Conservation (phyloP, 495 filamentous ascomycete genomes). For the Penicillium dipodomyicola region DNA sequence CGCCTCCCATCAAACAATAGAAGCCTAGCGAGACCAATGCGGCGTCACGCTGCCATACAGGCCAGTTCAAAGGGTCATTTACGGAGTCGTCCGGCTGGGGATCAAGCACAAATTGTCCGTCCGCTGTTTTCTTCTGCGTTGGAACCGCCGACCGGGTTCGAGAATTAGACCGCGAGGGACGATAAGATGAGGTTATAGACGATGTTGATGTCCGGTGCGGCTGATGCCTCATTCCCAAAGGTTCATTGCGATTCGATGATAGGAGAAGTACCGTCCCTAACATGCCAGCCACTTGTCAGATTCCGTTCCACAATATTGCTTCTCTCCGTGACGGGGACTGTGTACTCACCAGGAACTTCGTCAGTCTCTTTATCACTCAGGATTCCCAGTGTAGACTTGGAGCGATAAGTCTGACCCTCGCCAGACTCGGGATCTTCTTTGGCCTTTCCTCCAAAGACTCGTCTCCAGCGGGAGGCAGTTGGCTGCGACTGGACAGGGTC, state of each 20-base stretch:
- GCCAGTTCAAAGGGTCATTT: constrained; percentile 96
- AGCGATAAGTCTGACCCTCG: constrained; percentile 31
- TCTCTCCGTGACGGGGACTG: neutral
- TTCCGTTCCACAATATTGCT: neutral
- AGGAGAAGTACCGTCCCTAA: constrained; percentile 79
- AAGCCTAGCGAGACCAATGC: constrained; percentile 83
- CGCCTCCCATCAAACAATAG: constrained; percentile 89
- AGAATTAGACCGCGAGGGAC: constrained; percentile 39
- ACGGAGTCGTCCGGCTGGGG: constrained; percentile 88
- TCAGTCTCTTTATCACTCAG: constrained; percentile 80
- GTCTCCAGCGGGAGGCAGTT: constrained; percentile 21
- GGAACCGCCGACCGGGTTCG: constrained; percentile 29
- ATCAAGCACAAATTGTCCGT: constrained; percentile 84
- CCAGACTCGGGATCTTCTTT: neutral
- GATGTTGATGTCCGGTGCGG: constrained; percentile 74
- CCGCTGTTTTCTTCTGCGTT: constrained; percentile 69
- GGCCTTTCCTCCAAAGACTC: constrained; percentile 18
- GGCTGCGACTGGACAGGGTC: neutral
- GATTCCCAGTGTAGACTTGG: constrained; percentile 76
- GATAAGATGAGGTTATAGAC: constrained; percentile 62
- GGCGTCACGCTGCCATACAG: constrained; percentile 73
- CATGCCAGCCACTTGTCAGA: constrained; percentile 11
- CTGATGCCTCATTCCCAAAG: constrained; percentile 72
- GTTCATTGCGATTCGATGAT: constrained; percentile 73
- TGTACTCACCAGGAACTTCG: constrained; percentile 78